These are phyloP conservation scores for Hibiscus mutabilis DNA, from an alignment of 345 rosid genomes.

Conservation along the genomic window DNA sequence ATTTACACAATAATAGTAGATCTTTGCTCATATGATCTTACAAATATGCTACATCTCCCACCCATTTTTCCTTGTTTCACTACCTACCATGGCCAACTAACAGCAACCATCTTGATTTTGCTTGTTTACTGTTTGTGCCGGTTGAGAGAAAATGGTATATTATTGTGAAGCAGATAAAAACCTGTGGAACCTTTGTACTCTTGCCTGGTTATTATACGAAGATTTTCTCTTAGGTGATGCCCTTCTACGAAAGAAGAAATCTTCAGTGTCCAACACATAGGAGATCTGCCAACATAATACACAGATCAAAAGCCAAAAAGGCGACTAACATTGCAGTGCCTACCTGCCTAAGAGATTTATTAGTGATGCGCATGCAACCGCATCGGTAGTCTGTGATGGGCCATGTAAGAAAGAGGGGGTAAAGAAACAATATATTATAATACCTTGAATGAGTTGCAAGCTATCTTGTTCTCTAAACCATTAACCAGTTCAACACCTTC, in stretches of 20 bases:
- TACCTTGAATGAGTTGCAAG: conserved; percentile 89
- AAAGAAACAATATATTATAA: background rate
- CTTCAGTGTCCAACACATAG: conserved; percentile 61
- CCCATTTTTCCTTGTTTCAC: background rate
- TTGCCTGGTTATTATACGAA: conserved; percentile 22
- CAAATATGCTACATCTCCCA: background rate
- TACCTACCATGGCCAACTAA: background rate
- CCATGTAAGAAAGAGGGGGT: background rate
- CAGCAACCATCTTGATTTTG: background rate
- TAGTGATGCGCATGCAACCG: background rate
- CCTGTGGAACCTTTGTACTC: conserved; percentile 40
- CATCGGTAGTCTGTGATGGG: background rate
- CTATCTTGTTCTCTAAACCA: conserved; percentile 90
- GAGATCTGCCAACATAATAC: conserved; percentile 37
- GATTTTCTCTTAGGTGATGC: conserved; percentile 17
- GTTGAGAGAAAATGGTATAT: background rate
- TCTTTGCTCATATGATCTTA: conserved; percentile 1
- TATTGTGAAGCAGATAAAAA: conserved; percentile 39
- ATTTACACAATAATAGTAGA: conserved; percentile 14
- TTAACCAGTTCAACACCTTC: conserved; percentile 69
- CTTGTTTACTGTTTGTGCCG: background rate
- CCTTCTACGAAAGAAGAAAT: conserved; percentile 47
- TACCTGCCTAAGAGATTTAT: background rate
- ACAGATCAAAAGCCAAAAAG: background rate
- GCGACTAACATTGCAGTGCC: background rate